Evolutionary conservation across 495 filamentous ascomycete species (phyloP).

Genomic region (Neurospora sp.): DNA sequence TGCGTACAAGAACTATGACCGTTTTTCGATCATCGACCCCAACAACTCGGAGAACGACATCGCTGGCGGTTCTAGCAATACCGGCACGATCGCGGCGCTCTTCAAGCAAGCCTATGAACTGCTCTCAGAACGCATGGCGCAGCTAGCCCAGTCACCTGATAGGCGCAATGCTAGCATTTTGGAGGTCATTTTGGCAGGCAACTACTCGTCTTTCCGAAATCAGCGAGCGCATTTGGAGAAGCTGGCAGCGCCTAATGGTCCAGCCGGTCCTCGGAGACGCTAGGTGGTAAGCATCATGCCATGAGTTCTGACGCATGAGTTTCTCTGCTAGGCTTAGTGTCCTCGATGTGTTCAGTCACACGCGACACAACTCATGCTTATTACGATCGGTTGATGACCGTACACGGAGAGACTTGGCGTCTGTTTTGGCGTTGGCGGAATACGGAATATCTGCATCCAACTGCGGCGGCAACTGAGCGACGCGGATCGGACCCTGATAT

Average conservation of each 20-base stretch:
- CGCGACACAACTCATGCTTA: background rate
- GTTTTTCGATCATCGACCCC: conserved; percentile 77
- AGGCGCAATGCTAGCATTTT: conserved; percentile 47
- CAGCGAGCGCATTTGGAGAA: conserved; percentile 44
- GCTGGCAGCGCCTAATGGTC: conserved; percentile 3
- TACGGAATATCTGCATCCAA: background rate
- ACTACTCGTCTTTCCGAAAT: conserved; percentile 58
- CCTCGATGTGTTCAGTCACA: conserved; percentile 1
- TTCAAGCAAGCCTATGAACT: conserved; percentile 54
- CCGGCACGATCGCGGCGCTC: conserved; percentile 44
- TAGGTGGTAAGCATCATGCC: background rate
- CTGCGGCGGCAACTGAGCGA: background rate
- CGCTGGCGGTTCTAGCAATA: conserved; percentile 64
- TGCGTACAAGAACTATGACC: conserved; percentile 39
- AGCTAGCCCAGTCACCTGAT: conserved; percentile 14
- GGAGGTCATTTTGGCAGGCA: conserved; percentile 53
- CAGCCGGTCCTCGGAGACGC: background rate
- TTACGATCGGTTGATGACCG: background rate
- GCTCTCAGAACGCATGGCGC: conserved; percentile 49
- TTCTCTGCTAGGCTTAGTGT: background rate
- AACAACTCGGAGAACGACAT: conserved; percentile 80
- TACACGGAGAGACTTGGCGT: background rate
- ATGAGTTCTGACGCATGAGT: background rate
- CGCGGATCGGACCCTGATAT: background rate
- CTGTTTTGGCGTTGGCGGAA: background rate